phyloP scores from a whole-genome alignment of 2,329 filamentous ascomycete species.

The Emmonsia crescens region DNA sequence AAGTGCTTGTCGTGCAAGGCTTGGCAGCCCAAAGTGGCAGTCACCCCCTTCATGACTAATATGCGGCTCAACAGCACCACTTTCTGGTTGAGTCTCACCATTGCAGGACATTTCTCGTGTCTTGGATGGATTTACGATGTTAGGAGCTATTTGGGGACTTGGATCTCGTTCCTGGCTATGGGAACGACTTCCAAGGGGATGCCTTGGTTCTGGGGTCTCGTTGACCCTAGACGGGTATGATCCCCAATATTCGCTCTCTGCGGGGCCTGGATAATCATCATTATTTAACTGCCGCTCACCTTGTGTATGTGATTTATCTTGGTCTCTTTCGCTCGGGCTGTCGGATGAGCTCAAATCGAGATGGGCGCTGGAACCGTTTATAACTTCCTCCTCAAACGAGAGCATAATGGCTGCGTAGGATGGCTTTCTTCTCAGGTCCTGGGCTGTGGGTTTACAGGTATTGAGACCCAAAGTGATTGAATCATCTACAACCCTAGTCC shows the following conservation, averaged over 20 bases:
- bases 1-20: slow-evolving; percentile 7
- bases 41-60: slow-evolving; percentile 3
- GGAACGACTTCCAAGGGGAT: background rate
- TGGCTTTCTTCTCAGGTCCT: background rate
- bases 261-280: background rate
- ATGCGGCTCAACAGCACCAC: background rate
- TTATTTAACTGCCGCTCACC: background rate
- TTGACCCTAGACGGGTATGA: background rate
- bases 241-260: background rate
- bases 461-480: background rate
- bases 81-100: background rate
- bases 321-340: background rate
- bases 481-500: background rate
- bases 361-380: background rate
- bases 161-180: background rate
- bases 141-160: background rate
- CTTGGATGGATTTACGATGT: background rate
- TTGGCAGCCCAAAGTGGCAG: slow-evolving; percentile 2
- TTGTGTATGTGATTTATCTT: background rate
- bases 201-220: background rate
- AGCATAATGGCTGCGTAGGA: slow-evolving; percentile 6
- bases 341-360: background rate
- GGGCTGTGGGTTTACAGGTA: background rate
- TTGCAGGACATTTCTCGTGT: background rate
- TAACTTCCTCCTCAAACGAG: slow-evolving; percentile 3